Evolutionary conservation across 2,329 filamentous ascomycete genomes (phyloP).

Genomic region (Exserohilum turcica): DNA sequence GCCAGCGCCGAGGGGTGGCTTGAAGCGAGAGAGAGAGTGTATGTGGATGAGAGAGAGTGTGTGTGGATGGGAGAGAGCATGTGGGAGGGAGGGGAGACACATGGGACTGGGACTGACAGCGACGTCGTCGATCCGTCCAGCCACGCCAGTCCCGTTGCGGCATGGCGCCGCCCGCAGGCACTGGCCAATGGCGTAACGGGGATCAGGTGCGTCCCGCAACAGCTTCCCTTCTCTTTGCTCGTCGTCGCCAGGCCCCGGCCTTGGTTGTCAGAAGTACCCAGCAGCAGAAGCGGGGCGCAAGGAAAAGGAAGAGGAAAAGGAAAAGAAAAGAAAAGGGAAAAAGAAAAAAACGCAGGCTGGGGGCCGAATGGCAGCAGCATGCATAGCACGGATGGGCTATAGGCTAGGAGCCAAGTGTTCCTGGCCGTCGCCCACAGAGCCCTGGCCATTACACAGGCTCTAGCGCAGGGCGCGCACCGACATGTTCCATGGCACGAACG

Average conservation of each 20-base stretch:
- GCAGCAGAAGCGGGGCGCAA: conserved; percentile 3
- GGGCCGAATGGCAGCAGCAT: neutral
- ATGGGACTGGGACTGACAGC: conserved; percentile 40
- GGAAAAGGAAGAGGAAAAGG: neutral
- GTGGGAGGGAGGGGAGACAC: conserved; percentile 6
- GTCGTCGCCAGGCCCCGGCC: conserved; percentile 5
- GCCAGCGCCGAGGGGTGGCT: no score
- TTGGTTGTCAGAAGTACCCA: conserved; percentile 18
- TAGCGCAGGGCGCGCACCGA: conserved; percentile 24
- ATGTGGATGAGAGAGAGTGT: neutral
- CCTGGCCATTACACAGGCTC: conserved; percentile 25
- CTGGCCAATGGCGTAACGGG: conserved; percentile 38
- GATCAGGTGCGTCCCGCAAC: conserved; percentile 39
- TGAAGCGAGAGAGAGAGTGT: no score
- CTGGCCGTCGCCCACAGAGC: conserved; percentile 21
- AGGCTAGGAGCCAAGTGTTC: conserved; percentile 18
- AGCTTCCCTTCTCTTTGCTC: conserved; percentile 29
- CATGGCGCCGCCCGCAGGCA: conserved; percentile 22
- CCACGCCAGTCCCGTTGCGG: conserved; percentile 23
- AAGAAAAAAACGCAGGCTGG: conserved; percentile 1
- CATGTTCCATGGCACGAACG: conserved; percentile 31
- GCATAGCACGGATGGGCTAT: conserved; percentile 1
- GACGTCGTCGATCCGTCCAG: conserved; percentile 34
- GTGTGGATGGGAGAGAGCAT: neutral
- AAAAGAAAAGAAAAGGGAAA: neutral